A percentile compares a stretch with the other conserved stretches of the same genome.
phyloP scores from a whole-genome alignment of 2,329 filamentous ascomycete genomes.

The Colletotrichum nymphaeae region DNA sequence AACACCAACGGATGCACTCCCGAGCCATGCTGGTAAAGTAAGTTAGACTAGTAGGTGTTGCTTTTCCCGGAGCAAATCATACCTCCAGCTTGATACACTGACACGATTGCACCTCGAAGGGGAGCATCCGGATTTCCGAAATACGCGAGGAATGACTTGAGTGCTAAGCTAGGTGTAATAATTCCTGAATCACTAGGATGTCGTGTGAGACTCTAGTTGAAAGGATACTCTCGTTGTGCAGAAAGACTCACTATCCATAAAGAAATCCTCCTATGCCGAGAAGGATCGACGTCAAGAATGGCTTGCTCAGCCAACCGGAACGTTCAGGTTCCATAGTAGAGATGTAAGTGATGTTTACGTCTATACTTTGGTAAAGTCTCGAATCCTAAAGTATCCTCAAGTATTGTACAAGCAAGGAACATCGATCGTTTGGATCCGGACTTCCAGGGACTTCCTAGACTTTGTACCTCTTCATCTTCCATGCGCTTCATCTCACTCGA shows the following conservation, averaged over 20 bases:
- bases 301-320: constrained; percentile 47
- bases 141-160: constrained; percentile 48
- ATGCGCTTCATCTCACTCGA: no score
- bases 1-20: constrained; percentile 52
- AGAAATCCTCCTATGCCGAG: constrained; percentile 54
- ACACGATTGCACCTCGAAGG: constrained; percentile 52
- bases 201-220: not conserved
- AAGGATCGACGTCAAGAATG: constrained; percentile 51
- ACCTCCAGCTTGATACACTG: constrained; percentile 54
- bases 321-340: constrained; percentile 24
- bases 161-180: constrained; percentile 52
- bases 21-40: constrained; percentile 47
- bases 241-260: constrained; percentile 48
- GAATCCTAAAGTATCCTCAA: not conserved
- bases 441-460: not conserved
- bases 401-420: not conserved
- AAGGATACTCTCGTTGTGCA: not conserved
- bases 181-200: constrained; percentile 52
- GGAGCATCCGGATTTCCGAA: constrained; percentile 49
- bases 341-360: not conserved
- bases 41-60: not conserved
- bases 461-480: not conserved
- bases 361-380: not conserved
- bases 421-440: not conserved
- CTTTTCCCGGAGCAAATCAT: not conserved